Percentiles rank a stretch among this genome's conserved stretches.
Evolutionary conservation across 371 early-diverging fungal genomes (phyloP).

Genomic region (Cokeromyces recurvatus): DNA sequence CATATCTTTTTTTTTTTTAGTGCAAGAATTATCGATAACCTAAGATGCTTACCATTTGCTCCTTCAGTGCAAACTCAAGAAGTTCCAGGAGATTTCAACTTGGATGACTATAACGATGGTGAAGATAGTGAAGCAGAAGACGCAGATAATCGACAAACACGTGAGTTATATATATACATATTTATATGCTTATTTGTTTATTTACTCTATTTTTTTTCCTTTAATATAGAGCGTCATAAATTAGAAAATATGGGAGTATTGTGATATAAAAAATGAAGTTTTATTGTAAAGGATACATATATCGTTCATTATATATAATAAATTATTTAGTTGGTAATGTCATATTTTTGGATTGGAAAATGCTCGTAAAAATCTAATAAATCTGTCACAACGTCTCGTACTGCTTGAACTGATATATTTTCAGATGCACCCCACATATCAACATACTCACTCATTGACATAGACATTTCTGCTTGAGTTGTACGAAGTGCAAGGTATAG

Average conservation of each 20-base stretch:
- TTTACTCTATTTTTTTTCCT: no score
- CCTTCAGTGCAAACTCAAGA: constrained; percentile 95
- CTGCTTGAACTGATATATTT: constrained; percentile 46
- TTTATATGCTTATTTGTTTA: neutral
- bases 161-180: no score
- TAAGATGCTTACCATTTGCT: constrained; percentile 82
- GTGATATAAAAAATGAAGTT: constrained; percentile 2
- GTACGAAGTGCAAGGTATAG: constrained; percentile 42
- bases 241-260: constrained; percentile 33
- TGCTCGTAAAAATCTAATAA: constrained; percentile 26
- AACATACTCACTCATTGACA: constrained; percentile 47
- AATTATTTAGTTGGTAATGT: no score
- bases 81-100: constrained; percentile 44
- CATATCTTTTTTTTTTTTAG: no score
- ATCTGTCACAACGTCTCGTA: constrained; percentile 37
- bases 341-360: neutral
- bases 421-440: constrained; percentile 46
- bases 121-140: constrained; percentile 49
- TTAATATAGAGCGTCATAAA: constrained; percentile 28
- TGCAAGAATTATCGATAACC: constrained; percentile 81
- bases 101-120: constrained; percentile 41
- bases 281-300: neutral
- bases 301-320: no score
- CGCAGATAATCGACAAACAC: constrained; percentile 37
- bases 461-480: constrained; percentile 24